Base-by-base conservation (phyloP, 2,329 filamentous ascomycete genomes). In the Colletotrichum scovillei region DNA sequence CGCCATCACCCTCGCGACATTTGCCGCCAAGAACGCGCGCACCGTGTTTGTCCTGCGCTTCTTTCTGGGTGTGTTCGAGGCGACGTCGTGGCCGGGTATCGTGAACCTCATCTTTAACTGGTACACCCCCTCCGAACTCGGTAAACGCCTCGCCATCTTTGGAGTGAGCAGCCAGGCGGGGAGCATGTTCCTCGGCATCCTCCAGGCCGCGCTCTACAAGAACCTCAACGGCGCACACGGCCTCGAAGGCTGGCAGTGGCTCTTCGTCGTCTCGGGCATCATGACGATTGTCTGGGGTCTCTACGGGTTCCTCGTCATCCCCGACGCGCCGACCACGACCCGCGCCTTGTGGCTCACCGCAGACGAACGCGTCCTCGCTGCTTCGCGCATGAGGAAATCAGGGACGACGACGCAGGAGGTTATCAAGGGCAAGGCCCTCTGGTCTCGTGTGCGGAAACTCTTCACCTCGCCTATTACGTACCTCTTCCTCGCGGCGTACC, bases 261-360 rank as follows among this genome's bases (percentile, higher is more conserved):
- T 91, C 0, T 91, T 91, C 69, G 87, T 91, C 56, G 88, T 91
- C 55, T 88, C 90, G 75, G 87, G 87, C 0, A 81, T 89, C 52
- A 89, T 90, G 75, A 88, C 87, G 2, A 81, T 91, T 3, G 89
- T 88, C 0, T 86, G 91, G 16, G 87, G 87, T 2, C 69, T 90
- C 1, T 84, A 87, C 5, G 88, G 89, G 0, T 91, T 86, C 76
- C 78, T 89, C 63, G 73, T 83, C 68, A 74, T 82, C 38, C 78
- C 78, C 0, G 78, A 79, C 65, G 74, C 75, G 16, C 78, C 78
- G 12, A 46, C 63, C 26, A 77, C 75, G n/a, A 78, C 78, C 5
- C 69, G 76, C 28, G 78, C 78, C 8, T 16, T 77, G 4, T 83
- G 82, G 80, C 71, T 84, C 22, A 80, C 76, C 0, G 68, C 70